Percentiles rank a stretch among this genome's conserved stretches.
Evolutionary conservation across 1,284 basidiomycete genomes (phyloP).

Genomic region (Fomitopsis pinicola): DNA sequence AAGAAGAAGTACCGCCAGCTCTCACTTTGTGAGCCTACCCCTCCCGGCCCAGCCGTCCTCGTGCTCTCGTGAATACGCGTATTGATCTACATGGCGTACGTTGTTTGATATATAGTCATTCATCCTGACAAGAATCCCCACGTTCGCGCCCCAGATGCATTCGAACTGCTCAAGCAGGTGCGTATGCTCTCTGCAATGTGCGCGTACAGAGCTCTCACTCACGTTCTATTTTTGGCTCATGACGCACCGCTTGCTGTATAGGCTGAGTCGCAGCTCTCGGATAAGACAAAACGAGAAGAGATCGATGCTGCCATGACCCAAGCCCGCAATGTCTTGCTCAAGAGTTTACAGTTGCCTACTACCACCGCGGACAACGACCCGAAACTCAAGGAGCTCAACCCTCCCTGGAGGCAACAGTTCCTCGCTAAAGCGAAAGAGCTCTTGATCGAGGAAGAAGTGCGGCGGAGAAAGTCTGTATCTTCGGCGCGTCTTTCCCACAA

Average conservation of each 20-base stretch:
- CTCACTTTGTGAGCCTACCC: conserved; percentile 62
- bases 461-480: conserved; percentile 64
- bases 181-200: conserved; percentile 5
- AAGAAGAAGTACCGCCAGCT: conserved; percentile 80
- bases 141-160: conserved; percentile 75
- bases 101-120: conserved; percentile 59
- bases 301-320: conserved; percentile 74
- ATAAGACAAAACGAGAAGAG: conserved; percentile 70
- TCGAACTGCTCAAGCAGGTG: conserved; percentile 82
- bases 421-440: conserved; percentile 70
- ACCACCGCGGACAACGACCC: conserved; percentile 54
- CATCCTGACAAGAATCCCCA: conserved; percentile 84
- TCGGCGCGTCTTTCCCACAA: neutral
- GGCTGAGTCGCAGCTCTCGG: conserved; percentile 78
- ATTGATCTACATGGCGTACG: conserved; percentile 32
- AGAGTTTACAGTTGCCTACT: conserved; percentile 52
- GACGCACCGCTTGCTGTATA: conserved; percentile 24
- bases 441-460: conserved; percentile 77
- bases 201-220: neutral
- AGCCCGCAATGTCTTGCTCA: conserved; percentile 61
- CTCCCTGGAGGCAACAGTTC: conserved; percentile 61
- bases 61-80: conserved; percentile 2
- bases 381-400: conserved; percentile 48
- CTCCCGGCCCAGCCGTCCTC: conserved; percentile 7
- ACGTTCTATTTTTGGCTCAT: neutral